These are phyloP conservation scores for Rubia yunnanensis DNA, from an alignment of 257 asterid genomes.

Conservation along the genomic window DNA sequence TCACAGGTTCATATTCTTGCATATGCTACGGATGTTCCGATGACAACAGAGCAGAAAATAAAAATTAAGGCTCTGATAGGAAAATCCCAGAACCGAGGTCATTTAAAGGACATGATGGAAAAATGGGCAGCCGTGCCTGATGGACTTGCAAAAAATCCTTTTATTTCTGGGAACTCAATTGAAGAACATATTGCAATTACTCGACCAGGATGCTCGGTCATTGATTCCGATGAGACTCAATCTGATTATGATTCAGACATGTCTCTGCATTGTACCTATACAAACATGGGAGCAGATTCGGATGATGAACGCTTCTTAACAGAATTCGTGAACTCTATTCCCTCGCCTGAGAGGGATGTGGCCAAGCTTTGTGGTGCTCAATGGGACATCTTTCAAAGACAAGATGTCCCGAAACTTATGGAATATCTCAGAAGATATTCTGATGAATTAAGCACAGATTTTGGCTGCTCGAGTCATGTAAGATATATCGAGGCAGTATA, in stretches of 20 bases:
- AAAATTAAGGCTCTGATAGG: slow-evolving; percentile 51
- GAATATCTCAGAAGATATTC: slow-evolving; percentile 72
- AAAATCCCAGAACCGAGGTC: slow-evolving; percentile 35
- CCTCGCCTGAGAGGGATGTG: slow-evolving; percentile 35
- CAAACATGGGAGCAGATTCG: slow-evolving; percentile 53
- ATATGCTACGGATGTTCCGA: slow-evolving; percentile 66
- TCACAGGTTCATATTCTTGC: slow-evolving; percentile 90
- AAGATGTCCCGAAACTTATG: slow-evolving; percentile 81
- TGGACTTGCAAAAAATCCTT: slow-evolving; percentile 49
- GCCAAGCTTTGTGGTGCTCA: slow-evolving; percentile 64
- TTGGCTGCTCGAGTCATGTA: slow-evolving; percentile 51
- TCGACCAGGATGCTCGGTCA: slow-evolving; percentile 37
- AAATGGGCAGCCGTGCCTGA: slow-evolving; percentile 35
- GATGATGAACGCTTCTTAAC: slow-evolving; percentile 40
- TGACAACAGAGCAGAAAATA: slow-evolving; percentile 58
- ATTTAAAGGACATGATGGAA: slow-evolving; percentile 36
- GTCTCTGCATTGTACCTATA: slow-evolving; percentile 54
- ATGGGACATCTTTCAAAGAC: slow-evolving; percentile 82
- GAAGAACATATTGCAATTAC: slow-evolving; percentile 25
- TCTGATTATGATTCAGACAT: slow-evolving; percentile 51
- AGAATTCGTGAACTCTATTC: slow-evolving; percentile 43
- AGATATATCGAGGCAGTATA: slow-evolving; percentile 8
- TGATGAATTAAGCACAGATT: slow-evolving; percentile 45
- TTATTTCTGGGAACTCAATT: slow-evolving; percentile 32
- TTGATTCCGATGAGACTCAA: slow-evolving; percentile 34